phyloP scores from a whole-genome alignment of 192 early-diverging fungal species.

The Gigaspora rosea region DNA sequence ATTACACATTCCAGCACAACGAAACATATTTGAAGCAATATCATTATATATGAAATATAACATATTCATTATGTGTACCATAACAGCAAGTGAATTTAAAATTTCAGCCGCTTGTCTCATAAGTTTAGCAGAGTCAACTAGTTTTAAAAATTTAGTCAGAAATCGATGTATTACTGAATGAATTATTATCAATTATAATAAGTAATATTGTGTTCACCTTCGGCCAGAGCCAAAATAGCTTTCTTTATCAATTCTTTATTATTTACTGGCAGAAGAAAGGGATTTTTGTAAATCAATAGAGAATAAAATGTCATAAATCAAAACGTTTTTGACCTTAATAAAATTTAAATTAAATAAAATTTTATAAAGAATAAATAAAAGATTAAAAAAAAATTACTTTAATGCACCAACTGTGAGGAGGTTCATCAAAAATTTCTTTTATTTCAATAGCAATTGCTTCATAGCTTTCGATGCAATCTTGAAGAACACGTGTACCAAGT shows the following conservation, averaged over 20 bases:
- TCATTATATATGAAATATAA: too few relatives aligned
- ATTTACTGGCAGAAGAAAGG: conserved; percentile 84
- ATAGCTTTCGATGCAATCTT: conserved; percentile 89
- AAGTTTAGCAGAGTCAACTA: conserved; percentile 81
- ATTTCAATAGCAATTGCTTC: conserved; percentile 86
- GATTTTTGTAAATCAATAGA: conserved; percentile 77
- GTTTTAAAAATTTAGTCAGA: neutral
- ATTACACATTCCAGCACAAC: too few relatives aligned
- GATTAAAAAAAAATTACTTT: conserved; percentile 47
- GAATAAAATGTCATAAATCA: conserved; percentile 87
- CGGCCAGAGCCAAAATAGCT: conserved; percentile 86
- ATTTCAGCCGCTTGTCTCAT: conserved; percentile 93
- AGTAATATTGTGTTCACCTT: conserved; percentile 19
- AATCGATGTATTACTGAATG: neutral
- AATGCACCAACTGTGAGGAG: conserved; percentile 80
- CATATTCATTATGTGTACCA: conserved; percentile 29
- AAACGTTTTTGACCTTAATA: conserved; percentile 62
- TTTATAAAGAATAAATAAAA: too few relatives aligned
- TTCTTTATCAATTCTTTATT: conserved; percentile 90
- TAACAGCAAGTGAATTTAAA: conserved; percentile 77
- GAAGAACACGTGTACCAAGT: conserved; percentile 78
- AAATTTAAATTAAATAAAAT: neutral
- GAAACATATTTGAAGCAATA: too few relatives aligned
- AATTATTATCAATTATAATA: neutral
- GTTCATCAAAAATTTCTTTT: conserved; percentile 75